Evolutionary conservation across 2,329 filamentous ascomycete species (phyloP).

Genomic region (Scleromitrula shiraiana): DNA sequence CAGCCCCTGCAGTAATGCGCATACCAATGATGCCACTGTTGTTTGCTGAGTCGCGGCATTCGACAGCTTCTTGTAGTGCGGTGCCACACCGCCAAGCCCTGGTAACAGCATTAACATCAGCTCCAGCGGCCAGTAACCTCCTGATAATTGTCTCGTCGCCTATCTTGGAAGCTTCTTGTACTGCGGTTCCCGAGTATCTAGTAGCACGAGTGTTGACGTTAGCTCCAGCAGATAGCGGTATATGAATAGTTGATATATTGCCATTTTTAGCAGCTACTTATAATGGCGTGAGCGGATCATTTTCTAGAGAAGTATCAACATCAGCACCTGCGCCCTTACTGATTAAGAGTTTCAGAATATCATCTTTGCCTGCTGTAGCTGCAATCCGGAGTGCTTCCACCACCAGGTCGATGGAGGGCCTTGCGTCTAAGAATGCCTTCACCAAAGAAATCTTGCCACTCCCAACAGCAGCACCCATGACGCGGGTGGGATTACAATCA

Average conservation of each 20-base stretch:
- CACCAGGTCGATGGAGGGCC: too few species aligned
- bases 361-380: too few species aligned
- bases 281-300: too few species aligned
- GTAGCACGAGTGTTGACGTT: not conserved
- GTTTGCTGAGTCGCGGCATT: too few species aligned
- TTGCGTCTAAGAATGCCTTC: too few species aligned
- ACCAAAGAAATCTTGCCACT: too few species aligned
- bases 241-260: not conserved
- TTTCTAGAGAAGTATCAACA: too few species aligned
- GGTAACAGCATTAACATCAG: not conserved
- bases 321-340: too few species aligned
- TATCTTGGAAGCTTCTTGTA: not conserved
- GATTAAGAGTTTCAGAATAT: too few species aligned
- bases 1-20: slow-evolving; percentile 24
- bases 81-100: not conserved
- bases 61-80: not conserved
- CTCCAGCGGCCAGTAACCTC: not conserved
- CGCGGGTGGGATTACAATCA: too few species aligned
- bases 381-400: not conserved
- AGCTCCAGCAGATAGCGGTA: not conserved
- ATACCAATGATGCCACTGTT: slow-evolving; percentile 23
- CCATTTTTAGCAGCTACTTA: not conserved
- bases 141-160: not conserved
- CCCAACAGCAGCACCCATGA: too few species aligned
- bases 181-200: not conserved